Conservation (phyloP, 2,329 filamentous ascomycete species). For the Colletotrichum sp. region DNA sequence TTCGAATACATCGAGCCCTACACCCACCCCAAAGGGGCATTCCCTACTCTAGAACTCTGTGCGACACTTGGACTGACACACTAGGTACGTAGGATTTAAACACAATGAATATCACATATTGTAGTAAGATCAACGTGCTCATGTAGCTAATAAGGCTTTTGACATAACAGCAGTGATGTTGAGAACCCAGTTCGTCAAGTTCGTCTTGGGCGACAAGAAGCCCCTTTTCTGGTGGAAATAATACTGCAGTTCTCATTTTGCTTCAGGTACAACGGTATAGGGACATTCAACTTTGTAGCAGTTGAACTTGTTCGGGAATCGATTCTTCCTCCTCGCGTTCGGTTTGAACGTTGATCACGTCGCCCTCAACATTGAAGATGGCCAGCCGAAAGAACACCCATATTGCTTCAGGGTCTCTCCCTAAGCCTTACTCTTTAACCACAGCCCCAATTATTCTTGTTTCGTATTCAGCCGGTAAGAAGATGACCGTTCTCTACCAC, state of each 20-base stretch:
- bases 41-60: not conserved
- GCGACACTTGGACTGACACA: not conserved
- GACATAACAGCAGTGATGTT: not conserved
- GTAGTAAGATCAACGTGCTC: not conserved
- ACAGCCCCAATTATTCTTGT: not conserved
- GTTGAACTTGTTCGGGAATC: not conserved
- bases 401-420: not conserved
- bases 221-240: no score
- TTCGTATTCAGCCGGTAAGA: not conserved
- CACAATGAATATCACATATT: not conserved
- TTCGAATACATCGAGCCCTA: not conserved
- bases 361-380: not conserved
- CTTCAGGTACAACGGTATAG: not conserved
- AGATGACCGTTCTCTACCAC: rapidly evolving
- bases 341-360: not conserved
- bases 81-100: not conserved
- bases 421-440: not conserved
- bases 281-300: not conserved
- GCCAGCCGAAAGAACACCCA: not conserved
- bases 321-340: not conserved
- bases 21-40: not conserved
- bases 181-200: not conserved
- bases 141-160: rapidly evolving
- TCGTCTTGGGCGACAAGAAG: not conserved
- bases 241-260: rapidly evolving